These are phyloP conservation scores for Rhazya stricta DNA, from an alignment of 257 asterid genomes.

Conservation along the genomic window DNA sequence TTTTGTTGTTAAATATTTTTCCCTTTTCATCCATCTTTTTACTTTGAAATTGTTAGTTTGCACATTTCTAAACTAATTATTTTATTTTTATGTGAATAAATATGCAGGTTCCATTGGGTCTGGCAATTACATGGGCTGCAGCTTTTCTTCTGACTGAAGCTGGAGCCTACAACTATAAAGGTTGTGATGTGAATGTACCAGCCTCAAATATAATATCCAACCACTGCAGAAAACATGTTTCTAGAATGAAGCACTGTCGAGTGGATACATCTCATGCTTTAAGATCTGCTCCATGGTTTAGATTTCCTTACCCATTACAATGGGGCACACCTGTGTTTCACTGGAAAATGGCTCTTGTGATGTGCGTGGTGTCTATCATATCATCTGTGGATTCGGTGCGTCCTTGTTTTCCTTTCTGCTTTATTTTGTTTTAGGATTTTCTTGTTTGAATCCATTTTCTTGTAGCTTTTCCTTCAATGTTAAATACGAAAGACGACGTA, in stretches of 20 bases:
- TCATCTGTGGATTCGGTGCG: constrained; percentile 95
- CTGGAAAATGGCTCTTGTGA: constrained; percentile 93
- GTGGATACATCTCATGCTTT: constrained; percentile 84
- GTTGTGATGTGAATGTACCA: constrained; percentile 81
- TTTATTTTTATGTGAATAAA: background rate
- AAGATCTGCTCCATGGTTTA: constrained; percentile 81
- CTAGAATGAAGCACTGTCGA: constrained; percentile 80
- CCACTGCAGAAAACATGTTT: constrained; percentile 78
- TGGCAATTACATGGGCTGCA: constrained; percentile 73
- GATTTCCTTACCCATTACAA: constrained; percentile 93
- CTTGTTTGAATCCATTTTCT: background rate
- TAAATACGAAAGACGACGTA: background rate
- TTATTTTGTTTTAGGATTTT: background rate
- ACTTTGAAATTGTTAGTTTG: background rate
- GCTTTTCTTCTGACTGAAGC: constrained; percentile 80
- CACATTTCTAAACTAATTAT: background rate
- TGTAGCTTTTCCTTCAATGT: background rate
- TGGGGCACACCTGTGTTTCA: constrained; percentile 92
- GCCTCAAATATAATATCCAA: constrained; percentile 71
- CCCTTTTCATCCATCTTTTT: background rate
- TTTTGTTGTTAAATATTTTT: background rate
- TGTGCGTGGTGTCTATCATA: constrained; percentile 90
- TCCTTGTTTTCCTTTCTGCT: constrained; percentile 13
- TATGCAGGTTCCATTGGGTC: constrained; percentile 76
- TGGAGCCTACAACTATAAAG: constrained; percentile 77